Evolutionary conservation across 108 stramenopile species (phyloP), one percentile per base, ranked within the genome.

Genomic region (Skeletonema tropicum): DNA sequence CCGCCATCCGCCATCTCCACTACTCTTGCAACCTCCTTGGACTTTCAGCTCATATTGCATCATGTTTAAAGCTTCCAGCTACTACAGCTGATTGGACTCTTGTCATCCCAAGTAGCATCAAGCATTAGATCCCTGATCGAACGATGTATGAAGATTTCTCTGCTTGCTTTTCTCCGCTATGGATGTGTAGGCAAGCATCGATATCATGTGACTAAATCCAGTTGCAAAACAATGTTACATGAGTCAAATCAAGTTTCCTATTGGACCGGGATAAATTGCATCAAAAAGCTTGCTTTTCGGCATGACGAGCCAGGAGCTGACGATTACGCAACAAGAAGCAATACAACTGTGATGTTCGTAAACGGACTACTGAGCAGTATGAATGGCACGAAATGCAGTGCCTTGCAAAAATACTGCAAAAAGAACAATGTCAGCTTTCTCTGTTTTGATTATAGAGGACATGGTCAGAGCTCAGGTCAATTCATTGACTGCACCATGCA

Each of bases 391-490:
- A 55, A 55, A 55, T 55, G 52, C 23, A 55, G 23, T 23, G 7
- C 23, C 52, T 23, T 55, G 52, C 52, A 25, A 55, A 21, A 9
- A 11, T n/a, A 55, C 10, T 55, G 52, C 23, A 10, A 55, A 2
- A 55, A 25, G 23, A 55, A 23, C 23, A 23, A 6, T 23, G 8
- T 23, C 9, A 11, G 52, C 9, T 55, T 55, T 23, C 52, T 23
- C 52, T 55, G 52, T 9, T 55, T 55, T 55, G 52, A 55, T 55
- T 55, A 55, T 10, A 55, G 52, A 55, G 52, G 52, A 21, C 52
- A 55, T 55, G 52, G 52, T 25, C 21, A 55, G 23, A 55, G 52
- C 10, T 55, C 52, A 23, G 52, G 52, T n/a, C 52, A 25, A 23
- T 55, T 55, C 6, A n/a, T 55, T 25, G 52, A 55, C 21, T 55